phyloP scores from a whole-genome alignment of 2,329 filamentous ascomycete species.

The Raffaelea albimanens region DNA sequence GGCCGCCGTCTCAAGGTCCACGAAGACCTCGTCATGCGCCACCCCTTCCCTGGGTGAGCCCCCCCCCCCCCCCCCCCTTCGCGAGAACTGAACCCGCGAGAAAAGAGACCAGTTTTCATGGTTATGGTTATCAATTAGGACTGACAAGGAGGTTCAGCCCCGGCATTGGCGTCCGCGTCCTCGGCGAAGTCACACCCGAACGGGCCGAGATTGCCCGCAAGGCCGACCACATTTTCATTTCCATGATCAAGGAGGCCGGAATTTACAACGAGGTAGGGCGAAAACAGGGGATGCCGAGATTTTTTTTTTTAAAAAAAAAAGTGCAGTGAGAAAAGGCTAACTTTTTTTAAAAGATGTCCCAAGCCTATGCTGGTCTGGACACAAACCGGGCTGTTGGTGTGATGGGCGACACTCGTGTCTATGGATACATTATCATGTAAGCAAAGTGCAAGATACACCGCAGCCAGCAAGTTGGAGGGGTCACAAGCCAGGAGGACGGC shows the following conservation, averaged over 20 bases:
- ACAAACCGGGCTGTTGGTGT: conserved; percentile 32
- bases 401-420: conserved; percentile 25
- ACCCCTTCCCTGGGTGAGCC: conserved; percentile 19
- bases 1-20: conserved; percentile 62
- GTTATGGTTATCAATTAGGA: no score
- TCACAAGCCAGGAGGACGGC: no score
- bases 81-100: no score
- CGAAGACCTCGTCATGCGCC: conserved; percentile 67
- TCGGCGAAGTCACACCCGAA: conserved; percentile 76
- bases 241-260: conserved; percentile 62
- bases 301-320: neutral
- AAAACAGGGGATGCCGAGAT: no score
- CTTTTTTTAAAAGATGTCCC: conserved; percentile 25
- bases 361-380: conserved; percentile 37
- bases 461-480: neutral
- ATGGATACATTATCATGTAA: conserved; percentile 16
- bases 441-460: conserved; percentile 26
- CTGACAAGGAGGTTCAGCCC: conserved; percentile 15
- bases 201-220: conserved; percentile 70
- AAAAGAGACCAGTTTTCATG: no score
- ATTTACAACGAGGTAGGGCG: conserved; percentile 60
- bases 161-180: conserved; percentile 64
- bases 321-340: conserved; percentile 6
- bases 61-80: neutral
- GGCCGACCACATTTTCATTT: conserved; percentile 71